These are phyloP conservation scores for Rhodotorula diobovata DNA, from an alignment of 768 basidiomycete genomes.

Conservation along the genomic window DNA sequence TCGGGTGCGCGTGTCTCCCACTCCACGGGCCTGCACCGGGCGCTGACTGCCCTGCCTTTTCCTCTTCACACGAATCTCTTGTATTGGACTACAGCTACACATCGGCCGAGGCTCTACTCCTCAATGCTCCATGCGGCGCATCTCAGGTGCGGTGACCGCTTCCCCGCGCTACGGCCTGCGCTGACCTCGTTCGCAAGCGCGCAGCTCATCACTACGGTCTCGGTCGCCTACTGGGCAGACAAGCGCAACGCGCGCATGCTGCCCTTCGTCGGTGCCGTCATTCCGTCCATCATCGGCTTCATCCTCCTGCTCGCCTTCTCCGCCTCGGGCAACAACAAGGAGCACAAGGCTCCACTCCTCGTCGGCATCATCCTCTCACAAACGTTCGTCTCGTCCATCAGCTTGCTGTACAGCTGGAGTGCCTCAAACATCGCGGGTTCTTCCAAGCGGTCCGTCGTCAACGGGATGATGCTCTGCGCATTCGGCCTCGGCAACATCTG, in stretches of 20 bases:
- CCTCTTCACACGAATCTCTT: neutral
- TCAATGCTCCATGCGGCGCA: constrained; percentile 59
- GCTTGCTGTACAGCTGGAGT: constrained; percentile 60
- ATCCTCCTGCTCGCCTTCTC: constrained; percentile 57
- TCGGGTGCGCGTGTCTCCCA: neutral
- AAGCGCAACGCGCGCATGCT: constrained; percentile 18
- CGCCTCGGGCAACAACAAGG: constrained; percentile 40
- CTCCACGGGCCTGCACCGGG: neutral
- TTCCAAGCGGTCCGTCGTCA: constrained; percentile 9
- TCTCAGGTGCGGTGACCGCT: constrained; percentile 46
- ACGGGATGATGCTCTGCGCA: constrained; percentile 21
- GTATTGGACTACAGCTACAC: constrained; percentile 45
- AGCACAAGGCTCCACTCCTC: constrained; percentile 54
- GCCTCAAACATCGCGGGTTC: neutral
- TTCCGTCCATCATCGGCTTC: constrained; percentile 55
- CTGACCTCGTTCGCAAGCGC: no score
- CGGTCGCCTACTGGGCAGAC: constrained; percentile 35
- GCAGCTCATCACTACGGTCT: constrained; percentile 53
- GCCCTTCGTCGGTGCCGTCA: constrained; percentile 10
- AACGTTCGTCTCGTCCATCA: constrained; percentile 58
- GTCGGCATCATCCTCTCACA: constrained; percentile 53
- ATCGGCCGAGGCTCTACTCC: constrained; percentile 60
- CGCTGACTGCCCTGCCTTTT: neutral
- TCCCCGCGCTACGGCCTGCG: no score
- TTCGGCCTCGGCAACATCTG: constrained; percentile 57